Evolutionary conservation across 2,329 filamentous ascomycete species (phyloP).

Genomic region (Incumbomyces delicatus): DNA sequence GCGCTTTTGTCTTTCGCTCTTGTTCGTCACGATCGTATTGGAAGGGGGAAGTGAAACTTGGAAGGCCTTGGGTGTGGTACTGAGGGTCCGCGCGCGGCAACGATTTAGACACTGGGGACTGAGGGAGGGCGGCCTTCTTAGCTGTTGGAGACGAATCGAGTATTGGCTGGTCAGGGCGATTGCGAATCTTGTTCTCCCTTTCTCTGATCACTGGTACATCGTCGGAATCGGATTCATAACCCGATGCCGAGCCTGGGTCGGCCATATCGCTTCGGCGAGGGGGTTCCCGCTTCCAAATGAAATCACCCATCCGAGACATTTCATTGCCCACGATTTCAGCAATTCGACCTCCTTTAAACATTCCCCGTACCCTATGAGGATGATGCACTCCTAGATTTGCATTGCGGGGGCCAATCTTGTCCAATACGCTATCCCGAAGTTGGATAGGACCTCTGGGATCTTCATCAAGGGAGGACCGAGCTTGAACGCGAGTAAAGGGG

Average conservation of each 20-base stretch:
- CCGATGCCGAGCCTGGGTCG: conserved; percentile 36
- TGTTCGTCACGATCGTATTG: conserved; percentile 28
- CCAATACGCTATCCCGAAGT: conserved; percentile 16
- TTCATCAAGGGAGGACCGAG: conserved; percentile 2
- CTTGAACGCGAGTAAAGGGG: conserved; percentile 12
- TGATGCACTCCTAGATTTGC: conserved; percentile 35
- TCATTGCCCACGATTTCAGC: conserved; percentile 62
- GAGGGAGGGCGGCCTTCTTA: background rate
- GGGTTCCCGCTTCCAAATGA: conserved; percentile 50
- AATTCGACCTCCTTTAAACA: conserved; percentile 69
- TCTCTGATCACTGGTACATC: conserved; percentile 26
- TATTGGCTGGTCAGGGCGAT: background rate
- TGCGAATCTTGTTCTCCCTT: conserved; percentile 12
- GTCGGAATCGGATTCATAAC: conserved; percentile 39
- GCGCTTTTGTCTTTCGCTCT: conserved; percentile 24
- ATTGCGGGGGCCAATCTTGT: conserved; percentile 34
- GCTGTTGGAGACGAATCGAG: background rate
- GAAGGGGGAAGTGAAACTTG: conserved; percentile 42
- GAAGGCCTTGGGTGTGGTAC: conserved; percentile 37
- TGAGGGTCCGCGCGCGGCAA: conserved; percentile 19
- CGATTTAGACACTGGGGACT: conserved; percentile 3
- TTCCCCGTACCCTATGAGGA: conserved; percentile 52
- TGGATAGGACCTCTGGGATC: background rate
- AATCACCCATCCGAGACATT: conserved; percentile 51
- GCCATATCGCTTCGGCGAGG: conserved; percentile 26